Base-by-base conservation (phyloP, 495 filamentous ascomycete species). In the Talaromyces thailandensis region DNA sequence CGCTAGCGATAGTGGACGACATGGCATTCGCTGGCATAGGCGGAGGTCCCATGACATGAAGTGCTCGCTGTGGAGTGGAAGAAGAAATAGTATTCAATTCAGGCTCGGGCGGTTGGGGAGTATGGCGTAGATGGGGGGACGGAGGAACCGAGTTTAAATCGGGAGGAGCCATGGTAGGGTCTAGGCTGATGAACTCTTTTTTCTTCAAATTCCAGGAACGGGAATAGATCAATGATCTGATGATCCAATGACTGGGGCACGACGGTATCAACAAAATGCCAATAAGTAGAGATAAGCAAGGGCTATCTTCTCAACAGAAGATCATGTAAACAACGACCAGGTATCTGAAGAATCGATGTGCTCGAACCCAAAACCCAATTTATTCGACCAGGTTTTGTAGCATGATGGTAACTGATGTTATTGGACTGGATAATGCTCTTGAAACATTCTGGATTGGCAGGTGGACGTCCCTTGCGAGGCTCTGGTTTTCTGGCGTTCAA, bases 121-220 rank as follows among this genome's bases (percentile, higher is more conserved):
- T 71, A 63, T 72, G 71, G 45, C 68, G 77, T 14, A 70, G 67
- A 62, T 78, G 78, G 25, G 82, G 80, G 29, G 83, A 85, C 5
- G 82, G 72, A 56, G 86, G 78, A 29, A 84, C 75, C 2, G 84
- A 79, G 66, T 84, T 88, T 60, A 86, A 73, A 62, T 89, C 87
- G 25, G 88, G 81, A 29, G 88, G 81, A 71, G 82, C 73, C 83
- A 86, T 85, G 53, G 55, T n/a, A 23, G 55, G n/a, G 14, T 16
- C n/a, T 16, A n/a, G 55, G 55, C 18, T 57, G 55, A 57, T 29
- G 23, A 57, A 18, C 16, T 56, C 29, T 25, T 57, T 21, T 21
- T 57, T 23, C 18, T 57, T 28, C 4, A 12, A 6, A 45, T 43
- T 45, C 32, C 23, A 53, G 50, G 25, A 23, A 48, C 43, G 9